Evolutionary conservation across 192 early-diverging fungal genomes (phyloP).

Genomic region (Backusella psychrophila): DNA sequence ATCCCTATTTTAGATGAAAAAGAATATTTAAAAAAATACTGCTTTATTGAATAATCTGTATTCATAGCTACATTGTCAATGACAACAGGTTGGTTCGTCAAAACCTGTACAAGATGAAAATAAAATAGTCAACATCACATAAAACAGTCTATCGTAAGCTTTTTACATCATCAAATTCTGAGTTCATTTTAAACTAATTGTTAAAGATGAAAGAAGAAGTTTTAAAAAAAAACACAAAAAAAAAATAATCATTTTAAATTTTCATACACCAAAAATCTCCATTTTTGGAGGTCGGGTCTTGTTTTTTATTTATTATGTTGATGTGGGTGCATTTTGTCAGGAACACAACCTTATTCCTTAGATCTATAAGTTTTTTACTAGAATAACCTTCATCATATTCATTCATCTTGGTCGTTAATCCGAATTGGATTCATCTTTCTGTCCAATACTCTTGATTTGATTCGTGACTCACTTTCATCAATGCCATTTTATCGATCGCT

Average conservation of each 20-base stretch:
- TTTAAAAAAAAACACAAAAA: neutral
- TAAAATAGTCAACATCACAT: neutral
- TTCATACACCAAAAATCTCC: neutral
- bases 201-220: neutral
- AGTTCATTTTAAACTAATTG: constrained; percentile 11
- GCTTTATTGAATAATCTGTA: neutral
- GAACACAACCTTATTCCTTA: neutral
- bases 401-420: no score
- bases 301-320: neutral
- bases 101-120: constrained; percentile 44
- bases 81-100: constrained; percentile 98
- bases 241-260: neutral
- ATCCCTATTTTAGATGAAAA: constrained; percentile 67
- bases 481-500: no score
- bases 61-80: constrained; percentile 88
- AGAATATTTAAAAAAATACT: neutral
- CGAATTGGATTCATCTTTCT: no score
- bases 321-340: neutral
- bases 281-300: neutral
- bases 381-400: no score
- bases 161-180: constrained; percentile 25
- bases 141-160: neutral
- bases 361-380: no score
- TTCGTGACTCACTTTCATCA: no score
- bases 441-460: no score